Percentiles rank a stretch among this genome's conserved stretches.
These are phyloP conservation scores for Wilcoxina mikolae DNA, from an alignment of 495 filamentous ascomycete genomes.

Conservation along the genomic window DNA sequence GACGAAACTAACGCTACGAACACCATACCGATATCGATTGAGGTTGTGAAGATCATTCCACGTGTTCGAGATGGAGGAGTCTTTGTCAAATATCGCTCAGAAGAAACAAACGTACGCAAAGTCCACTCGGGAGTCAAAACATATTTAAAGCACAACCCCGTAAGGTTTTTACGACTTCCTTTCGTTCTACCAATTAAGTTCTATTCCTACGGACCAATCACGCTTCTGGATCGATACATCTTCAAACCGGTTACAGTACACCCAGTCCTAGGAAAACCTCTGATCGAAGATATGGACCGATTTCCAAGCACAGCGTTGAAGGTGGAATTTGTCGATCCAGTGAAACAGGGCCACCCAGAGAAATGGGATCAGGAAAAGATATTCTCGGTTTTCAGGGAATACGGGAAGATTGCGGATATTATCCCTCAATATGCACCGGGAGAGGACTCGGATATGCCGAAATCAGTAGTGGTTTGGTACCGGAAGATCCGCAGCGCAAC, in stretches of 20 bases:
- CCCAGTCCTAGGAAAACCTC: conserved; percentile 65
- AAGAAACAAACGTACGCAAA: conserved; percentile 36
- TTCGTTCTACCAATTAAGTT: neutral
- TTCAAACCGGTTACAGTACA: conserved; percentile 50
- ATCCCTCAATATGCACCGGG: conserved; percentile 45
- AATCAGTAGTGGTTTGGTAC: conserved; percentile 67
- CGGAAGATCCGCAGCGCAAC: conserved; percentile 47
- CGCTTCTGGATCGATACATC: conserved; percentile 22
- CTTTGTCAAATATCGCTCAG: conserved; percentile 65
- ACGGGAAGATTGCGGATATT: conserved; percentile 79
- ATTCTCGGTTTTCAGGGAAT: conserved; percentile 71
- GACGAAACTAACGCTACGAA: neutral
- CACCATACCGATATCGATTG: neutral
- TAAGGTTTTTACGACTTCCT: conserved; percentile 41
- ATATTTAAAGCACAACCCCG: conserved; percentile 49
- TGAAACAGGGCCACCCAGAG: conserved; percentile 40
- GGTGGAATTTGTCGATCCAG: conserved; percentile 75
- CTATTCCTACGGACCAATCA: neutral
- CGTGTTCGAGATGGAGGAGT: conserved; percentile 81
- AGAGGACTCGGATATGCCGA: conserved; percentile 67
- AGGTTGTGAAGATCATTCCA: conserved; percentile 41
- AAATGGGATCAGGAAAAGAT: conserved; percentile 63
- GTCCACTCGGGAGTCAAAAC: conserved; percentile 42
- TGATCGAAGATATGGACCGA: conserved; percentile 83
- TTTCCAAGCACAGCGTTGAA: conserved; percentile 58